phyloP scores from a whole-genome alignment of 1,284 basidiomycete genomes.

The Ganoderma resinaceum region DNA sequence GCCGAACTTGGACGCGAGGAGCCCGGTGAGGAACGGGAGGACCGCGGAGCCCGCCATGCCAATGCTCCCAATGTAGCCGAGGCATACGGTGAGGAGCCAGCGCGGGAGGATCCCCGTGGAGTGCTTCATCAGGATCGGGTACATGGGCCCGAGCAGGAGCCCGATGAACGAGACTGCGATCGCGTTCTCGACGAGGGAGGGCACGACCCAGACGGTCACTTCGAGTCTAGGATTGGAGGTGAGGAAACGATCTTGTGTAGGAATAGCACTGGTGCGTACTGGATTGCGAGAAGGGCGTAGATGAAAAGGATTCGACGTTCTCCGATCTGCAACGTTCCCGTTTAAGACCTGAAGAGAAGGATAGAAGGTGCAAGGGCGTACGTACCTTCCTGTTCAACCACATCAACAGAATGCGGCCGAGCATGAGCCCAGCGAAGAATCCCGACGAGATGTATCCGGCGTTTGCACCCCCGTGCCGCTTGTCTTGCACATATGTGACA shows the following conservation, averaged over 20 bases:
- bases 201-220: conserved; percentile 67
- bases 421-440: conserved; percentile 54
- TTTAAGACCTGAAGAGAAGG: not conserved
- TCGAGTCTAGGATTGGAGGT: conserved; percentile 51
- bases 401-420: conserved; percentile 62
- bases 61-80: conserved; percentile 73
- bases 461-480: conserved; percentile 40
- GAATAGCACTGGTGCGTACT: conserved; percentile 42
- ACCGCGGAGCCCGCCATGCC: conserved; percentile 73
- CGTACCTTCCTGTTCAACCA: conserved; percentile 64
- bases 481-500: conserved; percentile 18
- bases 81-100: conserved; percentile 66
- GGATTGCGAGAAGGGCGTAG: conserved; percentile 58
- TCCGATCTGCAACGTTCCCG: conserved; percentile 48
- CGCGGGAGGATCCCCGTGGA: conserved; percentile 63
- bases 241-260: not conserved
- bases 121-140: conserved; percentile 69
- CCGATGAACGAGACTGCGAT: conserved; percentile 66
- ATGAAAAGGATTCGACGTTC: conserved; percentile 58
- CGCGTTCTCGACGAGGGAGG: conserved; percentile 63
- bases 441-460: conserved; percentile 47
- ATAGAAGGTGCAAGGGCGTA: not conserved
- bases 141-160: conserved; percentile 54
- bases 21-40: conserved; percentile 70
- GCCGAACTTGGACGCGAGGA: conserved; percentile 59